Evolutionary conservation across 1,284 basidiomycete genomes (phyloP), one percentile per base, ranked within the genome.

Genomic region (Rhodotorula sp.): DNA sequence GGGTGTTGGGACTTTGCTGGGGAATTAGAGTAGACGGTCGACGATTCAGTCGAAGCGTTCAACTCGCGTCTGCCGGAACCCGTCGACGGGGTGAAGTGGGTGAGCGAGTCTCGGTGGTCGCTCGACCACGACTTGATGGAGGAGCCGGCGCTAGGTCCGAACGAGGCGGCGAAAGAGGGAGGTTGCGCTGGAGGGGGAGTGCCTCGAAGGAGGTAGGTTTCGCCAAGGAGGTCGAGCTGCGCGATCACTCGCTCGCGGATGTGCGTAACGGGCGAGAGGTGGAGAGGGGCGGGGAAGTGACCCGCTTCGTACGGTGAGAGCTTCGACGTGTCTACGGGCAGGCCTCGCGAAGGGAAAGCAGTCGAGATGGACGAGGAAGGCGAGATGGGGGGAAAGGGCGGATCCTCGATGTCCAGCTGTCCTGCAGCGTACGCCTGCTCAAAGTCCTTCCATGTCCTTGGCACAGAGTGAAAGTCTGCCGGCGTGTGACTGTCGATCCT

Each of bases 161-260:
- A 44, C 5, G 16, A 11, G 10, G 40, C 40, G 40, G 40, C 40
- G 40, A 44, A 44, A 13, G 40, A 44, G 40, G 40, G 40, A 44
- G 51, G 44, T 3, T 20, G 13, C 4, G 34, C 34, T 7, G 54
- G n/a, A 34, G 54, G 24, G 5, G 22, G 24, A 34, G 54, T 59
- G 30, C 37, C 18, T 2, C 11, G 57, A 37, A 16, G 54, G 24
- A 55, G 2, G 34, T 56, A 40, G 24, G 50, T 56, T 26, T 52
- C 53, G 44, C 68, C 68, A 47, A 71, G 73, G 30, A 74, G 44
- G 54, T 73, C 77, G 46, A 77, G 71, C 13, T 69, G 55, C 26
- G 75, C 70, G 62, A 78, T 44, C n/a, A 73, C 68, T 16, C 74
- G 59, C 48, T 77, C 73, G 9, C 77, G 75, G 11, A 65, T 56